These are phyloP conservation scores for Chalciporus piperatus DNA, from an alignment of 768 basidiomycete genomes.

Conservation along the genomic window DNA sequence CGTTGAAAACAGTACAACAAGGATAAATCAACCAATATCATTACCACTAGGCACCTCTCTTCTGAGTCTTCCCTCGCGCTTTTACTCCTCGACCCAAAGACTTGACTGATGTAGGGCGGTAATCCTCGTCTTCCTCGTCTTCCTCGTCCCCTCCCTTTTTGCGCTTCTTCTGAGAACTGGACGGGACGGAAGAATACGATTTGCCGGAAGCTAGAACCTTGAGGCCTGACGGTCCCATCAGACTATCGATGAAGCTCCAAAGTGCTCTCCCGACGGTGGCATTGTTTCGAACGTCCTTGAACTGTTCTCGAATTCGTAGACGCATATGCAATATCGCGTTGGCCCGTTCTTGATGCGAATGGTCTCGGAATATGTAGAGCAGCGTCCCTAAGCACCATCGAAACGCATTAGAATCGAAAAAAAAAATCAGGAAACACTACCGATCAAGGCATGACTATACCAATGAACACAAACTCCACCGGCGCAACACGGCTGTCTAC, in stretches of 20 bases:
- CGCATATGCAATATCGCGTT: slow-evolving; percentile 58
- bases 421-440: neutral
- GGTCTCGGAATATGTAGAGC: slow-evolving; percentile 51
- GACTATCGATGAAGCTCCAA: slow-evolving; percentile 54
- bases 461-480: slow-evolving; percentile 78
- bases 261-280: slow-evolving; percentile 49
- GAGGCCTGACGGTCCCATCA: slow-evolving; percentile 32
- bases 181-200: neutral
- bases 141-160: slow-evolving; percentile 23
- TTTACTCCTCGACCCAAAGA: slow-evolving; percentile 37
- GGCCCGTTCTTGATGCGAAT: slow-evolving; percentile 45
- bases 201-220: slow-evolving; percentile 29
- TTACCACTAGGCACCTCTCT: slow-evolving; percentile 6
- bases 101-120: slow-evolving; percentile 43
- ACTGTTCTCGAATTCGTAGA: slow-evolving; percentile 48
- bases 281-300: slow-evolving; percentile 67
- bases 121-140: slow-evolving; percentile 44
- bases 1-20: too few species aligned
- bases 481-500: slow-evolving; percentile 66
- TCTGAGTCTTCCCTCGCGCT: slow-evolving; percentile 41
- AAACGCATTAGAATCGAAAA: neutral
- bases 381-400: slow-evolving; percentile 54
- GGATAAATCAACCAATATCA: neutral
- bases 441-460: slow-evolving; percentile 36
- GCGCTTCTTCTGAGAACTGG: slow-evolving; percentile 30